A percentile compares a stretch with the other conserved stretches of the same genome.
These are phyloP conservation scores for Catenaria anguillulae DNA, from an alignment of 371 early-diverging fungal genomes.

Conservation along the genomic window DNA sequence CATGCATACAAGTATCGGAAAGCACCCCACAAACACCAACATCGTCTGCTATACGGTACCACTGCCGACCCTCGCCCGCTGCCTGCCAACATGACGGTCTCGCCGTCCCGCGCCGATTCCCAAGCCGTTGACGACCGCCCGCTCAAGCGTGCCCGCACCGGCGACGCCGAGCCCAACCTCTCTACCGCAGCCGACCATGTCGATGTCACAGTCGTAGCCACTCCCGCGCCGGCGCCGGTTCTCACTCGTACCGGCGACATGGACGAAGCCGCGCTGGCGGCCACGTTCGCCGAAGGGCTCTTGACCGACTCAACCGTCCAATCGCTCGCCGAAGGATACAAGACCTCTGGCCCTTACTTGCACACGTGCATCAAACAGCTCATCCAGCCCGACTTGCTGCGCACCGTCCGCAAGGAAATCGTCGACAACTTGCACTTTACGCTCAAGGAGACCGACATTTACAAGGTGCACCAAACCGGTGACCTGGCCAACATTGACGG, in stretches of 20 bases:
- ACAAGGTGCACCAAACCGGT: slow-evolving; percentile 59
- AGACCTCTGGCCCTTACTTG: slow-evolving; percentile 39
- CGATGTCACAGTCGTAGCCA: too few species aligned
- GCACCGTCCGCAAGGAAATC: slow-evolving; percentile 47
- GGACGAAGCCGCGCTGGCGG: not conserved
- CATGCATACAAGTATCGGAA: too few species aligned
- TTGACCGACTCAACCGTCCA: not conserved
- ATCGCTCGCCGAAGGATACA: slow-evolving; percentile 1
- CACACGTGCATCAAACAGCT: slow-evolving; percentile 45
- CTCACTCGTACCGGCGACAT: not conserved
- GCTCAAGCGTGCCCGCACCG: not conserved
- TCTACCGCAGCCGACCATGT: too few species aligned
- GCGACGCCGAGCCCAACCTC: too few species aligned
- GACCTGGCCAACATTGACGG: slow-evolving; percentile 68
- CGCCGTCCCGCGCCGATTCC: too few species aligned
- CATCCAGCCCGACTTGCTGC: slow-evolving; percentile 37
- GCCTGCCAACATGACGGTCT: too few species aligned
- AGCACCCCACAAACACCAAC: too few species aligned
- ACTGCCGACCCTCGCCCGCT: too few species aligned
- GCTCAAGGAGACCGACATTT: slow-evolving; percentile 62
- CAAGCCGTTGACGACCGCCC: not conserved
- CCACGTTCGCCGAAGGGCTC: not conserved
- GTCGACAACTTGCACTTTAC: slow-evolving; percentile 42
- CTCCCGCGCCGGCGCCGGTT: not conserved
- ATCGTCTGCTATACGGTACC: too few species aligned